Percentiles rank a stretch among this genome's conserved stretches.
Conservation (phyloP, 768 basidiomycete genomes). For the Boletus coccyginus region DNA sequence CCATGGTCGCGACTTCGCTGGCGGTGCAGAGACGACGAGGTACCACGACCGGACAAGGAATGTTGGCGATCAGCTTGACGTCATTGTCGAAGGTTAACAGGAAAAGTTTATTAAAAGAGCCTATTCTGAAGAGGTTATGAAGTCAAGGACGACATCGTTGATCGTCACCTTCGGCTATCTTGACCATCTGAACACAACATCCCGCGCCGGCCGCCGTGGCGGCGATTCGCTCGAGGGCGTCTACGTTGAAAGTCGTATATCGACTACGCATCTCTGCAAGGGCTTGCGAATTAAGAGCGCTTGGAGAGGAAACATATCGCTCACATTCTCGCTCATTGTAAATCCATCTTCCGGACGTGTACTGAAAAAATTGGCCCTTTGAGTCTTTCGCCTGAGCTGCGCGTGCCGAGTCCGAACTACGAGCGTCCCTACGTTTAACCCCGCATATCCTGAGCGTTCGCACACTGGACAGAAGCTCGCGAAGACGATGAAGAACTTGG, state of each 20-base stretch:
- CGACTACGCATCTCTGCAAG: not conserved
- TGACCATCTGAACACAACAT: conserved; percentile 17
- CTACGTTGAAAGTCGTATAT: conserved; percentile 13
- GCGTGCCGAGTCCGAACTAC: no score
- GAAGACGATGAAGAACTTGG: not conserved
- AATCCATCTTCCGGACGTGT: conserved; percentile 8
- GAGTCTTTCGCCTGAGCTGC: not conserved
- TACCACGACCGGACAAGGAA: conserved; percentile 23
- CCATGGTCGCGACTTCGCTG: conserved; percentile 38
- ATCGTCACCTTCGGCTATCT: conserved; percentile 10
- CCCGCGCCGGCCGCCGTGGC: conserved; percentile 7
- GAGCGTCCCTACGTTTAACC: not conserved
- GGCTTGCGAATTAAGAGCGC: not conserved
- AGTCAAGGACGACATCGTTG: no score
- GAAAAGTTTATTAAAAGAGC: conserved; percentile 14
- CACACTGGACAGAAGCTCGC: not conserved
- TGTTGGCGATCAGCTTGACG: conserved; percentile 15
- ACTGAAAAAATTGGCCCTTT: not conserved
- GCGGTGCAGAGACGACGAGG: conserved; percentile 30
- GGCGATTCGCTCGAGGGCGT: conserved; percentile 18
- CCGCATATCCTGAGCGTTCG: not conserved
- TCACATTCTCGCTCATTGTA: conserved; percentile 9
- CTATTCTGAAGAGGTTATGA: not conserved
- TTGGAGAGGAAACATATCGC: not conserved
- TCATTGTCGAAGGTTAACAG: conserved; percentile 12